Percentiles rank a stretch among this genome's conserved stretches.
phyloP scores from a whole-genome alignment of 2,329 filamentous ascomycete genomes.

The Colletotrichum tamarilloi region DNA sequence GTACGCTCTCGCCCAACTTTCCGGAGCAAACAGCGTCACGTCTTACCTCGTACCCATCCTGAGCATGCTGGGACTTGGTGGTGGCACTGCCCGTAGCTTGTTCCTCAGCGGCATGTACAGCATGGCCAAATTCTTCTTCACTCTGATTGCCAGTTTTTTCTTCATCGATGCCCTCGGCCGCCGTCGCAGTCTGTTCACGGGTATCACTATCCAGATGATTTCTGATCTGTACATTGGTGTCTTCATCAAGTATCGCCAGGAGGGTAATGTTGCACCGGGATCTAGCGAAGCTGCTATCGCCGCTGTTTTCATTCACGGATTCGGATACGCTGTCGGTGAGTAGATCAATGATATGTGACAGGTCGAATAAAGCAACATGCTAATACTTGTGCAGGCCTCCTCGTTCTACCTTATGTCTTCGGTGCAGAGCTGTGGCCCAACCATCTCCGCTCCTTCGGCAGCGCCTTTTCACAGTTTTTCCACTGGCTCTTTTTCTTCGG shows the following conservation, averaged over 20 bases:
- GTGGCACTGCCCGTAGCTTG: constrained; percentile 45
- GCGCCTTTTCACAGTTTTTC: constrained; percentile 50
- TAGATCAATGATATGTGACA: background rate
- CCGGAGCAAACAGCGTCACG: constrained; percentile 56
- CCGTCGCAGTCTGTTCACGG: constrained; percentile 49
- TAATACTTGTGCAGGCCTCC: constrained; percentile 37
- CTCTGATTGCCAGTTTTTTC: constrained; percentile 54
- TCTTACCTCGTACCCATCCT: constrained; percentile 56
- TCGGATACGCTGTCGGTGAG: constrained; percentile 52
- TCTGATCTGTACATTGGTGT: constrained; percentile 54
- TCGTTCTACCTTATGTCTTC: constrained; percentile 57
- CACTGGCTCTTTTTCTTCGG: constrained; percentile 57
- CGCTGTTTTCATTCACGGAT: constrained; percentile 56
- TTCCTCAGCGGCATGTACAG: constrained; percentile 56
- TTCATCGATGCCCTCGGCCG: constrained; percentile 57
- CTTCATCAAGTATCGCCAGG: constrained; percentile 49
- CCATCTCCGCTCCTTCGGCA: constrained; percentile 55
- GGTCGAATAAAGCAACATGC: background rate
- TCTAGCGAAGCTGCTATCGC: constrained; percentile 54
- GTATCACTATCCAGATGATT: constrained; percentile 50
- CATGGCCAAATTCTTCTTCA: constrained; percentile 55
- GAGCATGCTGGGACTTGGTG: constrained; percentile 46
- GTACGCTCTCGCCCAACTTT: constrained; percentile 54
- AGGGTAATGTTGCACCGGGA: constrained; percentile 37
- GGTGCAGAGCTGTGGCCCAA: constrained; percentile 58